Evolutionary conservation across 129 eudicot species (phyloP).

Genomic region (Silybum marianum): DNA sequence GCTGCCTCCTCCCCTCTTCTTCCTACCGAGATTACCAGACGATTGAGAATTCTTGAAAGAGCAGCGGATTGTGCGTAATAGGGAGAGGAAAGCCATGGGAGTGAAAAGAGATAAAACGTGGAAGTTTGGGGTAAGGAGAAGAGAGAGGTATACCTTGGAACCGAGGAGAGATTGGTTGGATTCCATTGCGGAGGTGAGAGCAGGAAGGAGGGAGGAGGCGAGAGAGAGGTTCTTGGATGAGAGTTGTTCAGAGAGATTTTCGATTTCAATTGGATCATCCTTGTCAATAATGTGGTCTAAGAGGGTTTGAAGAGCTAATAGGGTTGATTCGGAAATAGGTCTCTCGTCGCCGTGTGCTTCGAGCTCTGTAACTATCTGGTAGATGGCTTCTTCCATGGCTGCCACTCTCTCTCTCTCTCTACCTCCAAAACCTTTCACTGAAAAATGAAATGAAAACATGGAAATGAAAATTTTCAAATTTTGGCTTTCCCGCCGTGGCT

Average conservation of each 20-base stretch:
- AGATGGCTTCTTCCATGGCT: slow-evolving; percentile 59
- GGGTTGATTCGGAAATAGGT: slow-evolving; percentile 58
- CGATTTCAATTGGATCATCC: slow-evolving; percentile 51
- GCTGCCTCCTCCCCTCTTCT: slow-evolving; percentile 37
- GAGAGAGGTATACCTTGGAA: slow-evolving; percentile 67
- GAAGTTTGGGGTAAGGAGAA: slow-evolving; percentile 64
- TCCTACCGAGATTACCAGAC: slow-evolving; percentile 13
- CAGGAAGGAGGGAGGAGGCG: slow-evolving; percentile 40
- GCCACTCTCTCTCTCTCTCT: not conserved
- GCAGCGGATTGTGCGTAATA: slow-evolving; percentile 62
- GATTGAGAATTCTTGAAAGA: slow-evolving; percentile 42
- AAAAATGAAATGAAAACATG: not conserved
- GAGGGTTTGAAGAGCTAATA: slow-evolving; percentile 54
- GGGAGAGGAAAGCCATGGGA: slow-evolving; percentile 69
- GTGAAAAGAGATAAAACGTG: slow-evolving; percentile 83
- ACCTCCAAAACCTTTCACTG: not conserved
- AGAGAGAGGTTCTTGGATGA: slow-evolving; percentile 52
- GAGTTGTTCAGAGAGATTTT: slow-evolving; percentile 51
- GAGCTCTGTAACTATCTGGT: slow-evolving; percentile 56
- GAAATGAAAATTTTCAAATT: slow-evolving; percentile 15
- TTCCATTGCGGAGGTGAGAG: slow-evolving; percentile 67
- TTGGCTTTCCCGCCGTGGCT: slow-evolving; percentile 39
- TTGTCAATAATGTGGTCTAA: slow-evolving; percentile 52
- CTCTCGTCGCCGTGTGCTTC: slow-evolving; percentile 35
- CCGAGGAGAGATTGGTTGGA: slow-evolving; percentile 57